These are phyloP conservation scores for Fusarium lyarnte DNA, from an alignment of 2,329 filamentous ascomycete genomes.

Conservation along the genomic window DNA sequence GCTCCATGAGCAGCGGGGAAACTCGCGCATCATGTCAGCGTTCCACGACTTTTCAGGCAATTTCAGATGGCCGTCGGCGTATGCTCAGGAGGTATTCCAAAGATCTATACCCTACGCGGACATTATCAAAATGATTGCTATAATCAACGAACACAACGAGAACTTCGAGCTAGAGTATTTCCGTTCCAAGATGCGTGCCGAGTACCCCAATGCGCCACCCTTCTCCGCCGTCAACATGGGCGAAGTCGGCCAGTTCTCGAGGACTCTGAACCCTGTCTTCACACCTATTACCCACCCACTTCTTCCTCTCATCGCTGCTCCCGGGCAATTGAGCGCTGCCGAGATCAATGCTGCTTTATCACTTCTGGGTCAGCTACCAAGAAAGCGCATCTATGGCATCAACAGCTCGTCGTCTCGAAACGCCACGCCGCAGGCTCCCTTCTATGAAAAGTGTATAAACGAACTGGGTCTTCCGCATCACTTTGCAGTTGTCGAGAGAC, in stretches of 20 bases:
- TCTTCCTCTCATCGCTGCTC: conserved; percentile 83
- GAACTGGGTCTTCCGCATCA: conserved; percentile 87
- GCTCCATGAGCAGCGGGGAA: conserved; percentile 76
- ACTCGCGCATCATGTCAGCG: conserved; percentile 88
- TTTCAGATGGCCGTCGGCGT: conserved; percentile 82
- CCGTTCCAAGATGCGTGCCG: conserved; percentile 76
- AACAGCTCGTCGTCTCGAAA: conserved; percentile 72
- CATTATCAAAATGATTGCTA: conserved; percentile 90
- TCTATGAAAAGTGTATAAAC: conserved; percentile 86
- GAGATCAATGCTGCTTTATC: conserved; percentile 85
- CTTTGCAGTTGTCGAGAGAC: conserved; percentile 78
- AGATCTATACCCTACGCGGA: conserved; percentile 80
- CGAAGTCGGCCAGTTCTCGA: conserved; percentile 83
- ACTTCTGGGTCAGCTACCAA: conserved; percentile 81
- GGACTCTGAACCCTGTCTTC: conserved; percentile 85
- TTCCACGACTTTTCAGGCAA: conserved; percentile 89
- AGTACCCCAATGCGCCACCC: conserved; percentile 75
- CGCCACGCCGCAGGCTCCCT: conserved; percentile 77
- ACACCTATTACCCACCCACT: conserved; percentile 89
- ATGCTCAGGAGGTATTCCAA: conserved; percentile 77
- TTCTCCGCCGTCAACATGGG: conserved; percentile 90
- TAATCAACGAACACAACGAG: conserved; percentile 82
- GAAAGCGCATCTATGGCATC: conserved; percentile 83
- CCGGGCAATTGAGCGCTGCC: conserved; percentile 84
- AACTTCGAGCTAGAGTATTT: conserved; percentile 94